Evolutionary conservation across 768 basidiomycete species (phyloP).

Genomic region (Tulasnella sp.): DNA sequence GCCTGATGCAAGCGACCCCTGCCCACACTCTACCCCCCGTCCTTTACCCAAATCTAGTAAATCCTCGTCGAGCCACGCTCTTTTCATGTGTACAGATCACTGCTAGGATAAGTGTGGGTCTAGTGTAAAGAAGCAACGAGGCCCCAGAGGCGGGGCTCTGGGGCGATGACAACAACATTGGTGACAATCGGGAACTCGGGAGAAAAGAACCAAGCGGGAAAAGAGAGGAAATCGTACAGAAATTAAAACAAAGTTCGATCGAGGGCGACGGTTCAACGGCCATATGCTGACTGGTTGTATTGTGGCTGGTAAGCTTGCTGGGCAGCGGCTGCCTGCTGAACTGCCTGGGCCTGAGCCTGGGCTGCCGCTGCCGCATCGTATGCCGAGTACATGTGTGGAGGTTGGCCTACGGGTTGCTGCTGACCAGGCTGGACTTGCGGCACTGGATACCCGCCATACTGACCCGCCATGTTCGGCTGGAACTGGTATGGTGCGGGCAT

Average conservation of each 20-base stretch:
- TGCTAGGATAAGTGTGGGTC: background rate
- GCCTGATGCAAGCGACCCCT: slow-evolving; percentile 1
- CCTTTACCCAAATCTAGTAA: background rate
- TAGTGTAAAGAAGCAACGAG: slow-evolving; percentile 10
- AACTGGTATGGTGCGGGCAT: slow-evolving; percentile 23
- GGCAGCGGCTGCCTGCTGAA: slow-evolving; percentile 46
- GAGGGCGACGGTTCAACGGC: slow-evolving; percentile 9
- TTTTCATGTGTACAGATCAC: slow-evolving; percentile 18
- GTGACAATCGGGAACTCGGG: slow-evolving; percentile 14
- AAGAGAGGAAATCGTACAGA: background rate
- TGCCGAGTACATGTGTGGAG: slow-evolving; percentile 40
- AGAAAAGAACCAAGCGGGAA: slow-evolving; percentile 1
- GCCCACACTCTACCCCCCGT: slow-evolving; percentile 9
- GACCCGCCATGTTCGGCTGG: slow-evolving; percentile 19
- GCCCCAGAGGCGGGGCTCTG: slow-evolving; percentile 5
- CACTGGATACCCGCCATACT: background rate
- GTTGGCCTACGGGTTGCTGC: slow-evolving; percentile 13
- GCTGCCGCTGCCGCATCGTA: slow-evolving; percentile 47
- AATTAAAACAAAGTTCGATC: slow-evolving; percentile 14
- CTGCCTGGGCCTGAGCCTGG: slow-evolving; percentile 47
- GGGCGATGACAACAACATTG: slow-evolving; percentile 3
- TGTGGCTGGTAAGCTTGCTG: slow-evolving; percentile 29
- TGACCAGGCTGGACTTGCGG: slow-evolving; percentile 20
- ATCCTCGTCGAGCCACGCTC: background rate
- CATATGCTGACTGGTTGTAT: slow-evolving; percentile 14